These are phyloP conservation scores for Solanum phureja DNA, from an alignment of 257 asterid species.

Conservation along the genomic window DNA sequence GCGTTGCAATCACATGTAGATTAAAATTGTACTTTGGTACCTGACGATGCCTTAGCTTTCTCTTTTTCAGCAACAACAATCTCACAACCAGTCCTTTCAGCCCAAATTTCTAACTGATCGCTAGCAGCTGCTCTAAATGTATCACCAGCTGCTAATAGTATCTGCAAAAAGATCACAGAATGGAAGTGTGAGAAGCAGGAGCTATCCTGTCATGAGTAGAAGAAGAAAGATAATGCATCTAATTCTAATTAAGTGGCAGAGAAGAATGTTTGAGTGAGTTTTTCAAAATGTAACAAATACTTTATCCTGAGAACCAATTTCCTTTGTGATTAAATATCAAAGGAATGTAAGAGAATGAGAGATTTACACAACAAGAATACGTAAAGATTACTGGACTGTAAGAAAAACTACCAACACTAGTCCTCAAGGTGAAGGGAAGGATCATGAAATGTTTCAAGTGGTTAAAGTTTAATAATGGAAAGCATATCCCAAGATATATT, in stretches of 20 bases:
- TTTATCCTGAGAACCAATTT: not conserved
- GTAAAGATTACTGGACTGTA: not conserved
- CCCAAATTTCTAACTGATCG: constrained; percentile 94
- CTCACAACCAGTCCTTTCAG: constrained; percentile 90
- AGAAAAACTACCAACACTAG: not conserved
- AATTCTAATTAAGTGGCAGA: not conserved
- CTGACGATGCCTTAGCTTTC: constrained; percentile 83
- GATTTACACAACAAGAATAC: not conserved
- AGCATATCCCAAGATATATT: not conserved
- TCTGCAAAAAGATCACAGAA: constrained; percentile 24
- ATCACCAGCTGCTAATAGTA: constrained; percentile 94
- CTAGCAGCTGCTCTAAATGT: constrained; percentile 99
- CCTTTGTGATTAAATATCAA: not conserved
- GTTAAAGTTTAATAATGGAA: not conserved
- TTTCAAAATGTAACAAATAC: too few relatives aligned
- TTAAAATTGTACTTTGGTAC: constrained; percentile 20
- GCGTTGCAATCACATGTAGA: not conserved
- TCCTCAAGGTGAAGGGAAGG: not conserved
- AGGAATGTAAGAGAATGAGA: not conserved
- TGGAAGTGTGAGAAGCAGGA: not conserved
- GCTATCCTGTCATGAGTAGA: not conserved
- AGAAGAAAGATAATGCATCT: not conserved
- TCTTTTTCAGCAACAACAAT: constrained; percentile 80
- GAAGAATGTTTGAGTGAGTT: not conserved
- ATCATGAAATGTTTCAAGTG: not conserved